These are phyloP conservation scores for Fraxinus angustifolia DNA, from an alignment of 305 asterid genomes.

Conservation along the genomic window DNA sequence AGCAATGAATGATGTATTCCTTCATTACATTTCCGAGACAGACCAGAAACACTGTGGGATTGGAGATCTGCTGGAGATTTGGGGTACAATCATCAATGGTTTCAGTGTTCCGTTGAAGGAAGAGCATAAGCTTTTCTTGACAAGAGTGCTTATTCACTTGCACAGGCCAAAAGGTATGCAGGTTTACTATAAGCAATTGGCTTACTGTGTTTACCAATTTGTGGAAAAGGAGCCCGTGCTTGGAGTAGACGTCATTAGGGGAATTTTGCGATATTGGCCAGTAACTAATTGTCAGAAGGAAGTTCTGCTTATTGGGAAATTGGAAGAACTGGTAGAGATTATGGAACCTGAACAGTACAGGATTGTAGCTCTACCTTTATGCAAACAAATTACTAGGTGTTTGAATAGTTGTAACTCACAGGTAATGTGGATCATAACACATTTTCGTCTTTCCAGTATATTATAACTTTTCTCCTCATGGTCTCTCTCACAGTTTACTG, in stretches of 20 bases:
- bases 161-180: conserved; percentile 70
- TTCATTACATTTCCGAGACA: conserved; percentile 49
- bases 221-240: conserved; percentile 68
- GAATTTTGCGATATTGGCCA: conserved; percentile 70
- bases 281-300: conserved; percentile 67
- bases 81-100: conserved; percentile 75
- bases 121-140: conserved; percentile 66
- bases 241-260: conserved; percentile 48
- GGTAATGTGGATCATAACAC: conserved; percentile 33
- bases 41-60: conserved; percentile 59
- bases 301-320: conserved; percentile 64
- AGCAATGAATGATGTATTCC: conserved; percentile 61
- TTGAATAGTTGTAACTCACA: conserved; percentile 70
- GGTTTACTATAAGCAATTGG: conserved; percentile 62
- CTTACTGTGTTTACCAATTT: conserved; percentile 68
- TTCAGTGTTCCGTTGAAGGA: conserved; percentile 69
- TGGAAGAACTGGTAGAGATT: conserved; percentile 60
- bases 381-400: conserved; percentile 59
- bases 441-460: neutral
- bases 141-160: conserved; percentile 55
- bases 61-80: conserved; percentile 73
- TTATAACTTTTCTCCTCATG: neutral
- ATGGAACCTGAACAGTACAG: conserved; percentile 40
- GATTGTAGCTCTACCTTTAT: conserved; percentile 56
- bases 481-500: neutral